phyloP scores from a whole-genome alignment of 1,284 basidiomycete species.

The Trametes versicolor region DNA sequence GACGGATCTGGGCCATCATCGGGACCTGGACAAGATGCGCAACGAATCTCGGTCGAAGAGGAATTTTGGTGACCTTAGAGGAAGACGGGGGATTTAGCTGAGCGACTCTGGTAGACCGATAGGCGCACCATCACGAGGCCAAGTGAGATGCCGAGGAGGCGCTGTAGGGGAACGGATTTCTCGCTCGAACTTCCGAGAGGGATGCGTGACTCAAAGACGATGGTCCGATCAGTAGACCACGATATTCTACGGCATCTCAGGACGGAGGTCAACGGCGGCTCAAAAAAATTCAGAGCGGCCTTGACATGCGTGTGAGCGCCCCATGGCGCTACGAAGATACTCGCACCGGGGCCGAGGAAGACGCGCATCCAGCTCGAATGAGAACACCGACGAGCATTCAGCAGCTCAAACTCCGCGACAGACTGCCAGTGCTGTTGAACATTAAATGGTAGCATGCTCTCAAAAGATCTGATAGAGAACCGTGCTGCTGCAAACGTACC shows the following conservation, averaged over 20 bases:
- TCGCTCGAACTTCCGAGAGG: background rate
- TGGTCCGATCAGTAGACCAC: background rate
- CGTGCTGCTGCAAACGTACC: background rate
- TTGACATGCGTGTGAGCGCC: background rate
- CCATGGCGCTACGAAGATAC: too few relatives aligned
- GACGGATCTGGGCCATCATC: slow-evolving; percentile 18
- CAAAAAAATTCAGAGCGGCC: too few relatives aligned
- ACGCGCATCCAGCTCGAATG: background rate
- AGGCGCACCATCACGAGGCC: slow-evolving; percentile 8
- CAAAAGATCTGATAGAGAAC: background rate
- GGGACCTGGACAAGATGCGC: slow-evolving; percentile 3
- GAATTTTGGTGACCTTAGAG: slow-evolving; percentile 2
- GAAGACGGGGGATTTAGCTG: background rate
- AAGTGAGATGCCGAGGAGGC: background rate
- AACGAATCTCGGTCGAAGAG: background rate
- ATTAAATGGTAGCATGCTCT: background rate
- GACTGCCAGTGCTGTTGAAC: background rate
- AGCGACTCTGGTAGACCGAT: slow-evolving; percentile 7
- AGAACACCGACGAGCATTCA: background rate
- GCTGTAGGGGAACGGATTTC: background rate
- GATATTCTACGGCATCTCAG: background rate
- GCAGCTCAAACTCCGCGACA: too few relatives aligned
- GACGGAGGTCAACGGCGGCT: too few relatives aligned
- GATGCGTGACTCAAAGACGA: background rate
- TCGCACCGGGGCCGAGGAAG: too few relatives aligned